A percentile compares a stretch with the other conserved stretches of the same genome.
phyloP scores from a whole-genome alignment of 73 alveolate species.

The Uronychia setigera region DNA sequence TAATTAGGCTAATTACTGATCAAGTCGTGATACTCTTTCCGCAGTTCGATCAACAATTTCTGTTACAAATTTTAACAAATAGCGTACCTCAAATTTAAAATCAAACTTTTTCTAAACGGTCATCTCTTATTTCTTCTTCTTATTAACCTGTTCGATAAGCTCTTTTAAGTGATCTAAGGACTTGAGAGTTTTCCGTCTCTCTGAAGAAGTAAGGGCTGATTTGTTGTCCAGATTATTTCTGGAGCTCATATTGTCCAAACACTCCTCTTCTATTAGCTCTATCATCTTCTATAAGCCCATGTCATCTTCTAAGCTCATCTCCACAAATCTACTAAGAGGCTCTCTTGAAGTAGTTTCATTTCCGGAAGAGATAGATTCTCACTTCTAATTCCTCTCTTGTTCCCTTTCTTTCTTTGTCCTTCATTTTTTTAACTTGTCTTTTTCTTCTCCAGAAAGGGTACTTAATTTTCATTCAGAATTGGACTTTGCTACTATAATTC shows the following conservation, averaged over 20 bases:
- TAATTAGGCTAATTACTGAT: background rate
- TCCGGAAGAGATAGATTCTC: background rate
- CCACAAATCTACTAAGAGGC: background rate
- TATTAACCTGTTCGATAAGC: background rate
- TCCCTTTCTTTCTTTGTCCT: background rate
- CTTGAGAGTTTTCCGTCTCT: too few species aligned
- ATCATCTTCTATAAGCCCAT: background rate
- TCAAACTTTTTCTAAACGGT: background rate
- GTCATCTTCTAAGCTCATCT: background rate
- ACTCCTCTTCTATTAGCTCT: background rate
- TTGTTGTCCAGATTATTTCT: background rate
- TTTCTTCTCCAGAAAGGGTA: background rate
- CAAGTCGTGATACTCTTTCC: background rate
- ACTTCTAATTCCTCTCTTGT: background rate
- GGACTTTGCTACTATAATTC: background rate
- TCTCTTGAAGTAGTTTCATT: background rate
- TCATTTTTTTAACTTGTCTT: background rate
- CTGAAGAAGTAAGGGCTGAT: background rate
- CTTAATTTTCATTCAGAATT: background rate
- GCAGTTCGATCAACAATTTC: background rate
- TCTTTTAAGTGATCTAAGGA: background rate
- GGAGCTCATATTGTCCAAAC: background rate
- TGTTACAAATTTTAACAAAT: too few species aligned
- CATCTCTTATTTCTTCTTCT: background rate
- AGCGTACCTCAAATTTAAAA: background rate